Percentiles rank a stretch among this genome's conserved stretches.
These are phyloP conservation scores for Fusarium papillatum DNA, from an alignment of 2,329 filamentous ascomycete species.

Conservation along the genomic window DNA sequence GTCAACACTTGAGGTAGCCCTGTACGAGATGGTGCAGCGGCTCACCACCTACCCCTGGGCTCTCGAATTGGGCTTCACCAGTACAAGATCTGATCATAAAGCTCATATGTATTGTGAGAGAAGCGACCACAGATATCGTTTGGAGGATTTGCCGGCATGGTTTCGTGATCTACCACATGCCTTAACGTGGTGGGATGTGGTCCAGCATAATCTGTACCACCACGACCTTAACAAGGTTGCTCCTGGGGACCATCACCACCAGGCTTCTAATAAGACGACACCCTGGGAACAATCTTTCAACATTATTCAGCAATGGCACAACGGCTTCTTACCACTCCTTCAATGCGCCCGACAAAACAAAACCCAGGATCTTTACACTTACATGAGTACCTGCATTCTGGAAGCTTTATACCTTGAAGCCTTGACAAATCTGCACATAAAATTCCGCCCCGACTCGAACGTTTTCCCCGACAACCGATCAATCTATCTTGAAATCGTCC, in stretches of 20 bases:
- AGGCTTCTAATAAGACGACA: not conserved
- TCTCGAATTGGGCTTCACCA: conserved; percentile 23
- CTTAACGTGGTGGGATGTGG: conserved; percentile 35
- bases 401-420: conserved; percentile 37
- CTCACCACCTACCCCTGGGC: conserved; percentile 39
- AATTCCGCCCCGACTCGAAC: conserved; percentile 15
- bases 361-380: conserved; percentile 13
- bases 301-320: conserved; percentile 31
- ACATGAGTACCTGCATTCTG: conserved; percentile 32
- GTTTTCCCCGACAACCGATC: conserved; percentile 32
- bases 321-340: conserved; percentile 25
- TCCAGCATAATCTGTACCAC: conserved; percentile 28
- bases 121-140: conserved; percentile 18
- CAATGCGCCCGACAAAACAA: conserved; percentile 20
- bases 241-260: no score
- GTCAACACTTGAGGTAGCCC: conserved; percentile 29
- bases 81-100: conserved; percentile 3
- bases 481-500: conserved; percentile 36
- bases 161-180: conserved; percentile 34
- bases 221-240: not conserved
- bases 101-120: conserved; percentile 3
- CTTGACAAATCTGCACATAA: conserved; percentile 24
- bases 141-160: conserved; percentile 29
- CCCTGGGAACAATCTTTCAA: conserved; percentile 24
- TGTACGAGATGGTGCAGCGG: conserved; percentile 38